Evolutionary conservation across 768 basidiomycete species (phyloP).

Genomic region (Porpolomopsis calyptriformis): DNA sequence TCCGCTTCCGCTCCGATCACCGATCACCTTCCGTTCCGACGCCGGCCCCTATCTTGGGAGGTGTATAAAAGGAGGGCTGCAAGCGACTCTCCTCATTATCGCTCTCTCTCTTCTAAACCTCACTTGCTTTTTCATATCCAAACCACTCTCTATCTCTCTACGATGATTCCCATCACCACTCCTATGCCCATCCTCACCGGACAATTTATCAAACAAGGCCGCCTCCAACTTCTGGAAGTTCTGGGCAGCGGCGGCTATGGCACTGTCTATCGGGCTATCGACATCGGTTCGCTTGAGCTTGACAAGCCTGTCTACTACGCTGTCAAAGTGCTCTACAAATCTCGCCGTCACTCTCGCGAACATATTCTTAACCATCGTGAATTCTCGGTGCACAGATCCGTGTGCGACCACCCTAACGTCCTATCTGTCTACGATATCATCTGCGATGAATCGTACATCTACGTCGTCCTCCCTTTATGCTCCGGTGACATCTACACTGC

Average conservation of each 20-base stretch:
- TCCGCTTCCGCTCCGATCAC: background rate
- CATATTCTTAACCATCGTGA: slow-evolving; percentile 59
- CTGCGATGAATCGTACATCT: slow-evolving; percentile 50
- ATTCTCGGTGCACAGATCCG: slow-evolving; percentile 43
- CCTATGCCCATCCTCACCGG: slow-evolving; percentile 45
- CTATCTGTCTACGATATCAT: slow-evolving; percentile 58
- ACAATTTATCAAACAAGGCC: slow-evolving; percentile 43
- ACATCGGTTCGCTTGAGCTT: slow-evolving; percentile 27
- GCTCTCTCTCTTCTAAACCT: slow-evolving; percentile 11
- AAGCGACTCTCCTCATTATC: background rate
- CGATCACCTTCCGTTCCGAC: too few relatives aligned
- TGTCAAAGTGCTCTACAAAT: slow-evolving; percentile 65
- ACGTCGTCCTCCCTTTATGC: slow-evolving; percentile 53
- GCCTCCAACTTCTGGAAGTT: slow-evolving; percentile 47
- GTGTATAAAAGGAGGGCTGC: background rate
- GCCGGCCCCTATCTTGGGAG: background rate
- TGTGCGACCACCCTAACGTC: slow-evolving; percentile 50
- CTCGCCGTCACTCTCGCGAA: slow-evolving; percentile 42
- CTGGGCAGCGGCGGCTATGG: slow-evolving; percentile 73
- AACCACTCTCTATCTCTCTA: slow-evolving; percentile 12
- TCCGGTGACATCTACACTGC: slow-evolving; percentile 56
- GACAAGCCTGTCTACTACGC: slow-evolving; percentile 42
- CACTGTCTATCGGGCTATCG: slow-evolving; percentile 63
- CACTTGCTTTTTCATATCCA: slow-evolving; percentile 11
- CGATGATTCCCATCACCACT: slow-evolving; percentile 31